Percentiles rank a stretch among this genome's conserved stretches.
These are phyloP conservation scores for Flaveria brownii DNA, from an alignment of 129 eudicot genomes.

Conservation along the genomic window DNA sequence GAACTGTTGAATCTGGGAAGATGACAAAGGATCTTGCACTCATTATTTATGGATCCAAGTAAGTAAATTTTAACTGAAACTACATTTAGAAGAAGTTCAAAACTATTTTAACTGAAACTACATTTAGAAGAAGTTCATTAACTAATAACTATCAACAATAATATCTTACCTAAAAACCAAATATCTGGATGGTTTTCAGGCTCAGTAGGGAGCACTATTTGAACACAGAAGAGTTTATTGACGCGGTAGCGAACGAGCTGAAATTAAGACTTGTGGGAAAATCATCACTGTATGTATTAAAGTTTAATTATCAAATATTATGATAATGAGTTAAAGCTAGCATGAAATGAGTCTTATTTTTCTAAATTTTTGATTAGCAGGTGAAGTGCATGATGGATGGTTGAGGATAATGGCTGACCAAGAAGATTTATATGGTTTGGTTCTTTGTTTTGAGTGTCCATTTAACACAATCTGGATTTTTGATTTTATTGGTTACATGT, in stretches of 20 bases:
- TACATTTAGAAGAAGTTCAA: not conserved
- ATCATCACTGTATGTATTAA: constrained; percentile 36
- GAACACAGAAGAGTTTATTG: constrained; percentile 63
- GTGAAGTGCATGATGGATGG: constrained; percentile 11
- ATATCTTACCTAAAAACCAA: too few relatives aligned
- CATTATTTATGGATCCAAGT: constrained; percentile 82
- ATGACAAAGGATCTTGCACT: constrained; percentile 99
- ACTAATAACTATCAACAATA: not conserved
- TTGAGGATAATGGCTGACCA: too few relatives aligned
- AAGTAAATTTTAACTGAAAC: not conserved
- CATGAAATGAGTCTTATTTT: not conserved
- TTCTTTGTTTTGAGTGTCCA: too few relatives aligned
- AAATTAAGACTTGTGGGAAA: constrained; percentile 44
- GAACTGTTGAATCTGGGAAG: constrained; percentile 75
- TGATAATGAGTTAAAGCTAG: not conserved
- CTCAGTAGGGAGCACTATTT: constrained; percentile 54
- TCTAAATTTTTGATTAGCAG: constrained; percentile 16
- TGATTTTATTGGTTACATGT: too few relatives aligned
- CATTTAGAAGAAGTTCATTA: not conserved
- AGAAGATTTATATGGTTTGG: too few relatives aligned
- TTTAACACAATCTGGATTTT: too few relatives aligned
- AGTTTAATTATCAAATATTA: too few relatives aligned
- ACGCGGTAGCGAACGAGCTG: constrained; percentile 57
- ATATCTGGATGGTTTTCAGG: constrained; percentile 16
- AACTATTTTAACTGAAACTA: not conserved